A percentile compares a stretch with the other conserved stretches of the same genome.
These are phyloP conservation scores for Cucurbita argyrosperma DNA, from an alignment of 306 rosid genomes.

Conservation along the genomic window DNA sequence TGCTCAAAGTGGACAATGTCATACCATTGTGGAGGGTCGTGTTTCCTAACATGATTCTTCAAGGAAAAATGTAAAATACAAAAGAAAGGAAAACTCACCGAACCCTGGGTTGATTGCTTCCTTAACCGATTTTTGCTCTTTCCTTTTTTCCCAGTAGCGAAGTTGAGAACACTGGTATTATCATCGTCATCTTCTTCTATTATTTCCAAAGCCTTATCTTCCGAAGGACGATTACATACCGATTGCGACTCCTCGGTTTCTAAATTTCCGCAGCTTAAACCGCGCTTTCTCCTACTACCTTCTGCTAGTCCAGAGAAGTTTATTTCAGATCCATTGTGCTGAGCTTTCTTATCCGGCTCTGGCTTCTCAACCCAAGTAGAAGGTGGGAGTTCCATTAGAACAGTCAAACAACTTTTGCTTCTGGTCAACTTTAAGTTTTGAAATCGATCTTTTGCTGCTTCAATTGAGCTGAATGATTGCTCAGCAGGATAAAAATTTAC, in stretches of 20 bases:
- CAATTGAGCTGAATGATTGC: constrained; percentile 21
- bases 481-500: constrained; percentile 24
- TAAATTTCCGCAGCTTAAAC: constrained; percentile 14
- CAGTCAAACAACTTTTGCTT: constrained; percentile 38
- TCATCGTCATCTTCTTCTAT: constrained; percentile 59
- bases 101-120: constrained; percentile 10
- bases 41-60: no score
- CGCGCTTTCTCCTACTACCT: constrained; percentile 14
- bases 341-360: constrained; percentile 14
- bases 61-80: background rate
- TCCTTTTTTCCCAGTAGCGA: constrained; percentile 17
- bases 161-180: constrained; percentile 46
- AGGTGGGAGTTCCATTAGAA: constrained; percentile 17
- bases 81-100: constrained; percentile 20
- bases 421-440: constrained; percentile 17
- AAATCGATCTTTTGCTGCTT: constrained; percentile 8
- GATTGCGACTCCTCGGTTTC: constrained; percentile 18
- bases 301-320: constrained; percentile 13
- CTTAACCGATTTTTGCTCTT: constrained; percentile 16
- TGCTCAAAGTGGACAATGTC: no score
- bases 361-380: constrained; percentile 16
- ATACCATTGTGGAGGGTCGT: no score
- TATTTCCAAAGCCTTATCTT: constrained; percentile 5
- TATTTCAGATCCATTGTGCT: constrained; percentile 10
- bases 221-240: background rate